Evolutionary conservation across 331 rosid genomes (phyloP).

Genomic region (Saraca asoca): DNA sequence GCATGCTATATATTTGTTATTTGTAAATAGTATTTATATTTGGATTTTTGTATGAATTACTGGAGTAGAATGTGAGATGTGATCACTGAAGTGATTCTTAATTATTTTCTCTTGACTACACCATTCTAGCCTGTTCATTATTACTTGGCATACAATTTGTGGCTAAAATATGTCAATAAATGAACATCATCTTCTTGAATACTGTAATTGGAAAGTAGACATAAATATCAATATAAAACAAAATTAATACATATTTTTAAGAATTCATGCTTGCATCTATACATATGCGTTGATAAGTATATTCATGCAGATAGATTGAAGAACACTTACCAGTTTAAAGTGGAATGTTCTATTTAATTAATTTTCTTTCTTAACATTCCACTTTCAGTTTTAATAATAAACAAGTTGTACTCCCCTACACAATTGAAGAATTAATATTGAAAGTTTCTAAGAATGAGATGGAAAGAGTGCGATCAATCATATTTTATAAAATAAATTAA

Average conservation of each 20-base stretch:
- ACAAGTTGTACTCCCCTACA: slow-evolving; percentile 1
- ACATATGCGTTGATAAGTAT: slow-evolving; percentile 11
- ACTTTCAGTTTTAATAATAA: not conserved
- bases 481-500: too few relatives aligned
- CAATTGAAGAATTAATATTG: too few relatives aligned
- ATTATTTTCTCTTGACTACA: slow-evolving; percentile 9
- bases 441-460: too few relatives aligned
- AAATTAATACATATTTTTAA: not conserved
- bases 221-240: not conserved
- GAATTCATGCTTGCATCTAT: slow-evolving; percentile 10
- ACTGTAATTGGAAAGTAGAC: slow-evolving; percentile 7
- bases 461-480: too few relatives aligned
- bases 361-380: slow-evolving; percentile 18
- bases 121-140: slow-evolving; percentile 1
- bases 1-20: too few relatives aligned
- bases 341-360: slow-evolving; percentile 6
- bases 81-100: slow-evolving; percentile 8
- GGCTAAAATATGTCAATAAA: slow-evolving; percentile 2
- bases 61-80: slow-evolving; percentile 16
- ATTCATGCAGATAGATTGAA: slow-evolving; percentile 16
- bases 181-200: not conserved
- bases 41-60: not conserved
- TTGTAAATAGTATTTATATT: not conserved
- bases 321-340: slow-evolving; percentile 19
- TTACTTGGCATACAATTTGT: not conserved